phyloP scores from a whole-genome alignment of 2,329 filamentous ascomycete species.

The Phialemonium atrogriseum region DNA sequence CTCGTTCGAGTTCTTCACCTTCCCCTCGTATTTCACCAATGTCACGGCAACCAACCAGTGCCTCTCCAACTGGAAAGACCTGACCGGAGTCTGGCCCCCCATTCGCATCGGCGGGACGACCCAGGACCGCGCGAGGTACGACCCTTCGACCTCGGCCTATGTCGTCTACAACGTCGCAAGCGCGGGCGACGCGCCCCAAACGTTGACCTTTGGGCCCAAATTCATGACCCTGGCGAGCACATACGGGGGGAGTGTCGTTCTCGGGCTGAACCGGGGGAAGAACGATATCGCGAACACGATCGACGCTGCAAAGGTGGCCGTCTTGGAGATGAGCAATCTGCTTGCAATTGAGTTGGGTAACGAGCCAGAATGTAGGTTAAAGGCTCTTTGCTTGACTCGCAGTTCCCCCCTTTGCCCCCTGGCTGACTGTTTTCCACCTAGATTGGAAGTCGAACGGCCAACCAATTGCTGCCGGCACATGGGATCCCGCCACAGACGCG shows the following conservation, averaged over 20 bases:
- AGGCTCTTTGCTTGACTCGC: too few species aligned
- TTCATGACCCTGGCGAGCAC: constrained; percentile 40
- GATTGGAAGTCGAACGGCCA: constrained; percentile 26
- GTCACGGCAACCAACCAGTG: constrained; percentile 42
- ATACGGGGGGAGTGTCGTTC: constrained; percentile 40
- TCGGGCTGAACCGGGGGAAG: constrained; percentile 45
- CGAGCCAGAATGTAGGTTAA: constrained; percentile 48
- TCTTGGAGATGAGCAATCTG: constrained; percentile 36
- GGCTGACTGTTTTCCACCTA: constrained; percentile 14
- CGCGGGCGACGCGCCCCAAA: constrained; percentile 36
- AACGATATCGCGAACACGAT: constrained; percentile 47
- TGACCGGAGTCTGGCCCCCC: constrained; percentile 43
- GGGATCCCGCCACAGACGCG: constrained; percentile 27
- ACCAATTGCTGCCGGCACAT: constrained; percentile 27
- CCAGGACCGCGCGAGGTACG: constrained; percentile 45
- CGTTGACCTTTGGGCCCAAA: constrained; percentile 41
- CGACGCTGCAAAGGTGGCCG: constrained; percentile 36
- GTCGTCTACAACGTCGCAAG: constrained; percentile 42
- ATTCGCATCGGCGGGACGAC: constrained; percentile 52
- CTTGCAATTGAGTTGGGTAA: constrained; percentile 49
- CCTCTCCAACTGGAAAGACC: constrained; percentile 38
- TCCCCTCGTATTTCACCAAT: constrained; percentile 44
- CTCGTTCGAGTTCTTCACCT: constrained; percentile 47
- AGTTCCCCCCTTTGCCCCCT: too few species aligned
- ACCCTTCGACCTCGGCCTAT: constrained; percentile 32